Evolutionary conservation across 148 eudicot genomes (phyloP).

Genomic region (Silene conica): DNA sequence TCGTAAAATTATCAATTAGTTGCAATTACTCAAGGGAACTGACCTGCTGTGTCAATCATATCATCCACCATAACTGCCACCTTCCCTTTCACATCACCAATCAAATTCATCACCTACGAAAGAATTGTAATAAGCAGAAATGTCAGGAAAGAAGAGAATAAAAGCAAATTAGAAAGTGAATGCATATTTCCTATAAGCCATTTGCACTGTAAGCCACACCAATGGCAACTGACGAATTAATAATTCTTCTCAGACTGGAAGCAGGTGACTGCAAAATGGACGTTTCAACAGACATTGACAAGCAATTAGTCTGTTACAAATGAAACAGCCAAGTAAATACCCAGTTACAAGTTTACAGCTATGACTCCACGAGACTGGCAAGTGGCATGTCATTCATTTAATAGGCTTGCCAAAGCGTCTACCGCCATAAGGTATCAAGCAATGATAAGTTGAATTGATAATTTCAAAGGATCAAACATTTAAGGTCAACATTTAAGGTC

Average conservation of each 20-base stretch:
- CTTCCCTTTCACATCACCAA: conserved; percentile 95
- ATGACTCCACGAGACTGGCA: not conserved
- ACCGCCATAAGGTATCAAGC: not conserved
- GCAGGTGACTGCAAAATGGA: not conserved
- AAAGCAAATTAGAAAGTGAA: not conserved
- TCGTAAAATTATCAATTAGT: too few species aligned
- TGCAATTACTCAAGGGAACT: conserved; percentile 16
- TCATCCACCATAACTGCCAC: conserved; percentile 98
- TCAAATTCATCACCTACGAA: conserved; percentile 87
- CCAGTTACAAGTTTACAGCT: not conserved
- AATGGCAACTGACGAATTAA: not conserved
- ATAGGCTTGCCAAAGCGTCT: not conserved
- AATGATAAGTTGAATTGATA: not conserved
- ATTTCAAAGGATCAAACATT: not conserved
- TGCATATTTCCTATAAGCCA: not conserved
- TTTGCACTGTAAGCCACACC: not conserved
- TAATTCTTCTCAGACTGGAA: not conserved
- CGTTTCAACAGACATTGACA: not conserved
- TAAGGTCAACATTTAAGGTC: not conserved
- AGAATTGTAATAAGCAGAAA: not conserved
- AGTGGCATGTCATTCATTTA: not conserved
- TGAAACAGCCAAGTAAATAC: not conserved
- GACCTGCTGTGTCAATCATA: conserved; percentile 98
- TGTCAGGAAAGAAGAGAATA: not conserved
- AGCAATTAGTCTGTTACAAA: conserved; percentile 1